Base-by-base conservation (phyloP, 2,329 filamentous ascomycete genomes). In the Calonectria pseudoreteaudii region DNA sequence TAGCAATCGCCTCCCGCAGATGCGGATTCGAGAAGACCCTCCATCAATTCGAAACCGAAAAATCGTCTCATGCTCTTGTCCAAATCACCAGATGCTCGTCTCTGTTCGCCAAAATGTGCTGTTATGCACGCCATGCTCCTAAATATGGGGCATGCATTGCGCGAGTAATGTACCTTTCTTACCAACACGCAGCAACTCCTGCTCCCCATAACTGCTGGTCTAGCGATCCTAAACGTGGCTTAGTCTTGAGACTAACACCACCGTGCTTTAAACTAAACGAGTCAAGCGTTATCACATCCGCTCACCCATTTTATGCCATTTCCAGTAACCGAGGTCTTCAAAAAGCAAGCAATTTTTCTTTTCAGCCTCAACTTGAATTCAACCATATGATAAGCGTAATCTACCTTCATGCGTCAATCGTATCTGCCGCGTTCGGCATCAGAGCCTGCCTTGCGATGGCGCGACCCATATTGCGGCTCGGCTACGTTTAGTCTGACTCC, bases 221-320 rank as follows among this genome's bases (percentile, higher is more conserved):
- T 41, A 41, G 38, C 36, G 56, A 62, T 41, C 38, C 56, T 62
- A 41, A 62, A 38, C 56, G 56, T 28, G 56, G 56, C 56, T 62
- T 62, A 62, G 56, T 36, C 34, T 41, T 1, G 10, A 41, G 56
- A 41, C 56, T 62, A 62, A 62, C 23, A 62, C 9, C 56, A 62
- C 56, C 56, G 56, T 62, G 56, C 56, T 62, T 62, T 62, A 62
- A 41, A 62, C 56, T 62, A 62, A 62, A 62, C 56, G 56, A 62
- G 56, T 62, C 56, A 62, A 62, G 56, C 56, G 56, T 36, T 62
- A 62, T 41, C 56, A 62, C 56, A 41, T 62, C 56, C 56, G 56
- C 56, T 62, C 56, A 62, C 56, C 56, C 56, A 62, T 62, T 23
- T 38, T 62, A 18, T 31, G 34, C 8, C 23, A 62, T 30, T 41